Conservation (phyloP, 176 grass and related monocot species). For the Panicum miliaceum region DNA sequence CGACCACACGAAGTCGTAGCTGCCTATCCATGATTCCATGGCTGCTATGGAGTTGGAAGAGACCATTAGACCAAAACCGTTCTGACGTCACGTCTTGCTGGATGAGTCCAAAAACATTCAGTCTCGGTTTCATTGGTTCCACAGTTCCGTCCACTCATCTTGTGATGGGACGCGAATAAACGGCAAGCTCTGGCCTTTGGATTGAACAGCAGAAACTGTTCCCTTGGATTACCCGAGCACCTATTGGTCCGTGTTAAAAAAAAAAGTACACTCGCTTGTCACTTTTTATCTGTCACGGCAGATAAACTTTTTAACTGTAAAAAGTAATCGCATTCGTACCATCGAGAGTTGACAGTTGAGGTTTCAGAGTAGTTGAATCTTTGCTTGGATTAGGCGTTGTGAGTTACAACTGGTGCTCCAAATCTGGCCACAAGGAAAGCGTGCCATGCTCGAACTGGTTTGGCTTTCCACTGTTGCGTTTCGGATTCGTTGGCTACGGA, state of each 20-base stretch:
- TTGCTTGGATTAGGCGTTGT: background rate
- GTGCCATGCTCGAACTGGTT: slow-evolving; percentile 22
- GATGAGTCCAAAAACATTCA: slow-evolving; percentile 33
- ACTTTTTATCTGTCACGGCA: background rate
- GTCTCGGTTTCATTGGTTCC: background rate
- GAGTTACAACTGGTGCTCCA: background rate
- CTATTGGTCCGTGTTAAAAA: background rate
- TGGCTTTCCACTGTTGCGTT: slow-evolving; percentile 4
- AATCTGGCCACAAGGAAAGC: background rate
- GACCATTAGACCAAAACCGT: background rate
- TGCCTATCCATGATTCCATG: background rate
- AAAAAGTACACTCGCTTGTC: background rate
- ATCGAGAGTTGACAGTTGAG: no score
- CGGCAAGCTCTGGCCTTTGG: background rate
- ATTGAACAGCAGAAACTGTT: background rate
- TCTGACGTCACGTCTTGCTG: slow-evolving; percentile 1
- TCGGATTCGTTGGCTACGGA: background rate
- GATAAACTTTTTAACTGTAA: background rate
- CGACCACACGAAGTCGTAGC: background rate
- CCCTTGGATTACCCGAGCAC: background rate
- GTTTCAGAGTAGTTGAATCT: no score
- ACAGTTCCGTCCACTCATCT: background rate
- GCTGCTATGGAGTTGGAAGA: slow-evolving; percentile 29
- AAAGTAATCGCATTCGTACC: background rate
- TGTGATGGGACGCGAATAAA: slow-evolving; percentile 13